Evolutionary conservation across 345 rosid species (phyloP).

Genomic region (Cardamine occulta): DNA sequence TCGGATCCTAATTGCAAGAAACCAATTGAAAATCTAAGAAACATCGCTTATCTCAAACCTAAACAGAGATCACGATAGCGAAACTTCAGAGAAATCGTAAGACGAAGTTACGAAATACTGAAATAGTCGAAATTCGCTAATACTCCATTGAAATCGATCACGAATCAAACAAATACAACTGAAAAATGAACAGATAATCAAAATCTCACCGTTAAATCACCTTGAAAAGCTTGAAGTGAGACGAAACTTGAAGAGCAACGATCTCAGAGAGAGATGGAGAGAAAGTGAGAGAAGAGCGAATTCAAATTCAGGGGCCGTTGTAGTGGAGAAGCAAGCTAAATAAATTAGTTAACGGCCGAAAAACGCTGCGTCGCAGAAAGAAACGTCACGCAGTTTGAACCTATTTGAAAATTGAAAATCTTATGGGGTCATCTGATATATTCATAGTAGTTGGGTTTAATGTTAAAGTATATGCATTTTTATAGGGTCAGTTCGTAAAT

Average conservation of each 20-base stretch:
- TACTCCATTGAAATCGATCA: conserved; percentile 21
- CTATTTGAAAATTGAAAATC: neutral
- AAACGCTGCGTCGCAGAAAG: neutral
- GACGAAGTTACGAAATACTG: conserved; percentile 5
- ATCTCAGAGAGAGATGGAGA: conserved; percentile 15
- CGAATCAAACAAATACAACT: conserved; percentile 10
- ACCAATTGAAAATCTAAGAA: neutral
- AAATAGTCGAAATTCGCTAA: conserved; percentile 1
- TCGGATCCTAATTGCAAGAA: conserved; percentile 6
- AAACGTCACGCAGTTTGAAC: neutral
- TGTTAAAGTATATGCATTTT: neutral
- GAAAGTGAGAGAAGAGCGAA: conserved; percentile 9
- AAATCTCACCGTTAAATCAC: conserved; percentile 20
- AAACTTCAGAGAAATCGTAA: neutral
- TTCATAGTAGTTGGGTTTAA: neutral
- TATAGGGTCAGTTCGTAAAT: neutral
- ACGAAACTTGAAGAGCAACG: conserved; percentile 21
- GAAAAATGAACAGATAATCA: neutral
- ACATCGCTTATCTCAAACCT: neutral
- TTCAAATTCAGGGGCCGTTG: conserved; percentile 32
- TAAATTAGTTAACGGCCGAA: neutral
- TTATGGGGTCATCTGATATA: neutral
- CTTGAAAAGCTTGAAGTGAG: conserved; percentile 6
- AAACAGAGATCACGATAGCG: neutral
- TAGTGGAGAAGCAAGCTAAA: neutral